Evolutionary conservation across 768 basidiomycete species (phyloP), one percentile per base, ranked within the genome.

Genomic region (Psilocybe tampanensis): DNA sequence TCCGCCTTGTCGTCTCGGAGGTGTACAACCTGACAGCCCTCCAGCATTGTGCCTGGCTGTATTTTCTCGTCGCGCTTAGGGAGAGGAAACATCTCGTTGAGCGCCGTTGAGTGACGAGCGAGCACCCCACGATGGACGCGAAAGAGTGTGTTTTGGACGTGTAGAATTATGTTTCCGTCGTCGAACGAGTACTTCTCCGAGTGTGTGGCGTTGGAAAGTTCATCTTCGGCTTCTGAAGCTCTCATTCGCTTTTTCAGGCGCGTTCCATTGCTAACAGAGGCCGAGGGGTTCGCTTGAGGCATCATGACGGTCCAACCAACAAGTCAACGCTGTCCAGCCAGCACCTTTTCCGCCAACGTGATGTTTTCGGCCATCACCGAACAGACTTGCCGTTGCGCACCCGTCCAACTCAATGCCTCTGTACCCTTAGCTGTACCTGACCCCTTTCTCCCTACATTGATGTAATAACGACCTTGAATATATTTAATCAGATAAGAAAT

Each of bases 151-250:
- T 41, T 13, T n/a, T 54, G 44, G 1, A 32, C 44, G 9, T 45
- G 53, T 8, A 54, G 11, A 24, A 54, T 47, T 11, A 54, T 44
- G 11, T 54, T 54, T 12, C 51, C 51, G 24, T 52, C 53, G 8
- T 54, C 53, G 53, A 47, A 54, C 53, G 44, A 54, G 36, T 39
- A 39, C 36, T 39, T 39, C 36, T 13, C 4, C 7, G 36, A 39
- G 36, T n/a, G 36, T 39, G 12, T 6, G 33, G 33, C 33, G 8
- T 15, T 34, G 7, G 33, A 34, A 7, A 34, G 15, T 34, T 15
- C 33, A 34, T 7, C 8, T 15, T 15, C n/a, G 6, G 6, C 36
- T 5, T 39, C 36, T 13, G 36, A 39, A 13, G 26, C 7, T 33
- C 29, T 5, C 36, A 39, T 5, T 39, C 36, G 36, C n/a, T 39